Base-by-base conservation (phyloP, 2,329 filamentous ascomycete genomes). In the Pseudogymnoascus sp. region DNA sequence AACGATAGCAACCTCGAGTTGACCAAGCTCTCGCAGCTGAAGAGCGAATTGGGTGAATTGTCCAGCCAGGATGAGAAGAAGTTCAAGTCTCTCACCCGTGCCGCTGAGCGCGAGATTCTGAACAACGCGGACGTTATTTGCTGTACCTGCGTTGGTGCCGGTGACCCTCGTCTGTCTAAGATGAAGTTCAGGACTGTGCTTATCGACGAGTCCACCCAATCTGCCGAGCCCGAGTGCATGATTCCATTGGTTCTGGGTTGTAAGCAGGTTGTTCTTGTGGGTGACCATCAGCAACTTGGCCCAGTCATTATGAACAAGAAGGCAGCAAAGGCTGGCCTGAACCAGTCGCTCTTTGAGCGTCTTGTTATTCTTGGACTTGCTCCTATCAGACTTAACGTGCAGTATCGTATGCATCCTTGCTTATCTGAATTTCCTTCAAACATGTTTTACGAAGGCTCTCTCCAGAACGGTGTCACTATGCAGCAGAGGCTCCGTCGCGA, bases 241-340 rank as follows among this genome's bases (percentile, higher is more conserved):
- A 99, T 99, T 68, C 94, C 94, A 16, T 79, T 99, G 39, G 93
- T 99, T 32, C 81, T 99, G 20, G 94, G 94, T 58, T 99, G 94
- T 80, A 99, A 99, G 78, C 94, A 99, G 74, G 91, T 97, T 58
- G 94, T 99, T n/a, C 83, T 99, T 35, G 94, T 99, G 41, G 94
- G 94, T 71, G 94, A 99, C 71, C 94, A 99, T 75, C 95, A 97
- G 75, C 94, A 99, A 74, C 84, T 99, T 66, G 94, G 94, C 0
- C 94, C 94, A 1, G 94, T 99, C 69, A 97, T 99, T 72, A 99
- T 99, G 93, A 99, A 99, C 81, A 99, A 99, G 82, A 97, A 97
- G 76, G 94, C 94, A 12, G 94, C 94, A 64, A 97, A 97, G 76
- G 94, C 94, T 61, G 94, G 94, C 64, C 81, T 99, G 14, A 97